These are phyloP conservation scores for Angomonas deanei DNA, from an alignment of 208 protist genomes.

Conservation along the genomic window DNA sequence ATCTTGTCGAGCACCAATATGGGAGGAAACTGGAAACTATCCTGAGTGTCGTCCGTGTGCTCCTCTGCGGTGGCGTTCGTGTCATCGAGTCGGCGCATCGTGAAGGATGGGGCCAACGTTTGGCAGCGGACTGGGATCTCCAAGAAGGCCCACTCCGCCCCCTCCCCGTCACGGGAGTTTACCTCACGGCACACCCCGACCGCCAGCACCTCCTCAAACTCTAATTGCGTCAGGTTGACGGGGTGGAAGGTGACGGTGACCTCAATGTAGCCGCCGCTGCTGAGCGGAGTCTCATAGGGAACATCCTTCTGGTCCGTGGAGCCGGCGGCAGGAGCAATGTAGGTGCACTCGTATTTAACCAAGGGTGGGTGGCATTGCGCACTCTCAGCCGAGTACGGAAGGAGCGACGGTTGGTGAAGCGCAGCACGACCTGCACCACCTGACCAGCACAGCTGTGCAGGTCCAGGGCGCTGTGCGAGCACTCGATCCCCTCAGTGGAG, in stretches of 20 bases:
- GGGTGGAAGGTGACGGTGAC: constrained; percentile 67
- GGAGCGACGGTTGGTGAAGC: constrained; percentile 71
- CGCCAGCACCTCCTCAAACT: constrained; percentile 39
- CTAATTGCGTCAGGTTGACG: constrained; percentile 32
- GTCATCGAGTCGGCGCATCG: constrained; percentile 20
- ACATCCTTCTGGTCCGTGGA: neutral
- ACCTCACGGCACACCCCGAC: constrained; percentile 68
- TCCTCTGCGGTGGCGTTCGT: neutral
- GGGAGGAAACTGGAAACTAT: constrained; percentile 27
- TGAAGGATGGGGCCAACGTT: constrained; percentile 53
- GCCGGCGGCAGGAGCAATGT: constrained; percentile 36
- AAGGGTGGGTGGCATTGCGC: constrained; percentile 56
- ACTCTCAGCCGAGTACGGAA: constrained; percentile 54
- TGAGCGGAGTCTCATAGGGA: constrained; percentile 32
- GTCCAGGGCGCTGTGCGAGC: constrained; percentile 29
- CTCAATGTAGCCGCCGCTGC: constrained; percentile 78
- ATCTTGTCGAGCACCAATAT: constrained; percentile 49
- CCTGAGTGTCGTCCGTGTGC: neutral
- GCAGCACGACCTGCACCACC: constrained; percentile 23
- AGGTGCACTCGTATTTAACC: constrained; percentile 54
- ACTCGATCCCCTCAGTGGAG: constrained; percentile 35
- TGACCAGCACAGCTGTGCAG: constrained; percentile 31
- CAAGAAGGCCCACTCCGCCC: constrained; percentile 72
- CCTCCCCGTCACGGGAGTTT: constrained; percentile 63
- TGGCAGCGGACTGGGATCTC: constrained; percentile 50